Base-by-base conservation (phyloP, 768 basidiomycete species). In the Gautieria morchelliformis region DNA sequence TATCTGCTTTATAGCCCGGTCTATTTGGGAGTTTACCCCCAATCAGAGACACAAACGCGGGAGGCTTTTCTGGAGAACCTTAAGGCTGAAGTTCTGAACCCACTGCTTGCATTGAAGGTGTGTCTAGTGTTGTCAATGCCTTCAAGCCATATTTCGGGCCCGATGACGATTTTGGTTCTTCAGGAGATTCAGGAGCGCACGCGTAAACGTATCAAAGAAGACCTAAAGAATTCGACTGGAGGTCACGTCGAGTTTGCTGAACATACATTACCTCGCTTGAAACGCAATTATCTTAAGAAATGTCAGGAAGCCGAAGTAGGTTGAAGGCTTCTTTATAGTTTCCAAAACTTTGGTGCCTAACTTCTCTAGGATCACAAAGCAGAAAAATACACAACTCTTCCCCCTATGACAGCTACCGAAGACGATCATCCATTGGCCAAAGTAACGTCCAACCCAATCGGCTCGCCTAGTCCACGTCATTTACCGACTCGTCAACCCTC, bases 151-250 rank as follows among this genome's bases (percentile, higher is more conserved):
- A 42, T 32, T 50, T 47, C 19, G 11, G 11, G 15, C 12, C 12
- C 35, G 10, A 33, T 39, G 17, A 37, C 46, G 7, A 45, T 44
- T 20, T 42, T 56, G 22, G 53, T 45, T 35, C 15, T 19, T 15
- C 59, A 93, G 90, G 92, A 94, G 63, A 87, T 85, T 11, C 93
- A 95, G 73, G 89, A 91, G 54, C 81, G 93, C 39, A 94, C 91
- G n/a, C 79, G 89, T 48, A 89, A 90, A 66, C 83, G 90, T 27
- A 87, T 96, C 68, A 91, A 88, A 67, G 93, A 95, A 65, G 93
- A 94, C 66, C 70, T 94, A 56, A 93, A 91, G 68, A 82, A 83
- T 9, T 89, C 92, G 0, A 74, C 75, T n/a, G 62, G 70, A 54
- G 81, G 86, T 35, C 93, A 95, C 68, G 79, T 79, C 33, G 93